Evolutionary conservation across 345 rosid genomes (phyloP).

Genomic region (Sapria himalayana): DNA sequence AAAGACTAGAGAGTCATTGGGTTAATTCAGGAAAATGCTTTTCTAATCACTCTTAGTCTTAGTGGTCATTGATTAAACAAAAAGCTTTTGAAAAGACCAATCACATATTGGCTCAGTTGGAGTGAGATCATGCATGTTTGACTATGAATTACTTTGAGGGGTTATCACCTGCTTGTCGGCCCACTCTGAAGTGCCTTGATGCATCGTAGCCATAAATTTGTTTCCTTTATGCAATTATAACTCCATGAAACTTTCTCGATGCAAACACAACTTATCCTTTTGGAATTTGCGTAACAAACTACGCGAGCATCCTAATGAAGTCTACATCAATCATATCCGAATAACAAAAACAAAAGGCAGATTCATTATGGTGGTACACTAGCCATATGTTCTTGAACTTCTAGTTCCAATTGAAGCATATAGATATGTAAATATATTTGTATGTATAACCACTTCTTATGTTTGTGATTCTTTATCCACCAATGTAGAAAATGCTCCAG

Average conservation of each 20-base stretch:
- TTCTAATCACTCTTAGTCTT: no score
- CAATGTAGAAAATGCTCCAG: no score
- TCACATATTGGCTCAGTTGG: no score
- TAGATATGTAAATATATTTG: conserved; percentile 7
- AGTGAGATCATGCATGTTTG: no score
- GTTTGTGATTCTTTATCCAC: no score
- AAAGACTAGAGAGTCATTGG: no score
- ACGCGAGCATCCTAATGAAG: neutral
- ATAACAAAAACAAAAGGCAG: neutral
- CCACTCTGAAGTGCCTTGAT: no score
- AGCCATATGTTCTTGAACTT: conserved; percentile 5
- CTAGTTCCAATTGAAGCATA: conserved; percentile 7
- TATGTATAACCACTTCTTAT: conserved; percentile 6
- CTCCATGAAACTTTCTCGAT: conserved; percentile 5
- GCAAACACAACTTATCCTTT: conserved; percentile 3
- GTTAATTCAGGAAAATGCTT: no score
- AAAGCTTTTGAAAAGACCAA: no score
- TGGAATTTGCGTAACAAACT: neutral
- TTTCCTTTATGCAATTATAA: conserved; percentile 8
- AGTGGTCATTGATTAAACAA: no score
- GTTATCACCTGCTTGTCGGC: no score
- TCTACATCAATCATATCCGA: neutral
- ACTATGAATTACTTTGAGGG: no score
- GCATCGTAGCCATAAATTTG: neutral
- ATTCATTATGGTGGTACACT: conserved; percentile 3